phyloP scores from a whole-genome alignment of 73 alveolate species.

The Tetrahymena borealis region DNA sequence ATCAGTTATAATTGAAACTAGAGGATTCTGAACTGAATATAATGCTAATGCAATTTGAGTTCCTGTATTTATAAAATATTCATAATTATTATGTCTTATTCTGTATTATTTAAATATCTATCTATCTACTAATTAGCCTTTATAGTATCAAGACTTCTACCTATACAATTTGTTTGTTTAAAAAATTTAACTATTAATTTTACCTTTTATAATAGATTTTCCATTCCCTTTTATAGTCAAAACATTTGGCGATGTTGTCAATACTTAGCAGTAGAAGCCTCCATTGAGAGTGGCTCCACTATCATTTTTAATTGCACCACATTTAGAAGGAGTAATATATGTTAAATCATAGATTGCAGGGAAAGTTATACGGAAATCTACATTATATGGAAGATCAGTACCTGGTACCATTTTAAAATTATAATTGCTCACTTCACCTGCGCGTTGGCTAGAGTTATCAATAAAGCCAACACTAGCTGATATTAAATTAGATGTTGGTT shows the following conservation, averaged over 20 bases:
- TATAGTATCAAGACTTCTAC: background rate
- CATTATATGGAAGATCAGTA: background rate
- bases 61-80: background rate
- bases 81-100: background rate
- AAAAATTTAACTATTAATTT: background rate
- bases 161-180: background rate
- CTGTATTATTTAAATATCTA: background rate
- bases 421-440: background rate
- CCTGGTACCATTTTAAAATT: background rate
- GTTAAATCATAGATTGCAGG: background rate
- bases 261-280: background rate
- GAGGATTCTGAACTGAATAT: background rate
- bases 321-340: background rate
- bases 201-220: background rate
- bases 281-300: background rate
- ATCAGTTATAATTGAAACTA: background rate
- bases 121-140: background rate
- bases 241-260: background rate
- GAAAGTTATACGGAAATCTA: background rate
- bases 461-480: background rate
- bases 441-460: background rate
- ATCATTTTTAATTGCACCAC: background rate
- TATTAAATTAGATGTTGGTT: background rate
- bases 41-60: background rate
- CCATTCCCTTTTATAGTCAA: background rate